A percentile compares a stretch with the other conserved stretches of the same genome.
phyloP scores from a whole-genome alignment of 768 basidiomycete genomes.

The Imleria badia region DNA sequence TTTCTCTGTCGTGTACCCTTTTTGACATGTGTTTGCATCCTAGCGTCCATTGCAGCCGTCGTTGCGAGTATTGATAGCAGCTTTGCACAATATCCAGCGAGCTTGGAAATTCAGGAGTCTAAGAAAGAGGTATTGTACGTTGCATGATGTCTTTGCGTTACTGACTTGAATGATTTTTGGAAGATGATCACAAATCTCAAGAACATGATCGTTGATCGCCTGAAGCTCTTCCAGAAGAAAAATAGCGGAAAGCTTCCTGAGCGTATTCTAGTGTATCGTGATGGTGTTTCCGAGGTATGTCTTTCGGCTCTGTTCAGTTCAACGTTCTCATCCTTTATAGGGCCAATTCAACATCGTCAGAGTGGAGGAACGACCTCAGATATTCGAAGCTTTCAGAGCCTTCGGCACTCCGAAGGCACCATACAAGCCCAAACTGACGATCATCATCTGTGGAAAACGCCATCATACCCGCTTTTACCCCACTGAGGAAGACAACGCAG shows the following conservation, averaged over 20 bases:
- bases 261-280: conserved; percentile 56
- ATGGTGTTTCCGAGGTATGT: conserved; percentile 77
- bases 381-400: conserved; percentile 41
- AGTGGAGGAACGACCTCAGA: conserved; percentile 43
- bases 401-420: conserved; percentile 35
- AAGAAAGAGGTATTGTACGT: conserved; percentile 60
- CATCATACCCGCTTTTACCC: conserved; percentile 61
- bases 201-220: conserved; percentile 48
- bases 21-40: not conserved
- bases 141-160: not conserved
- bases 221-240: conserved; percentile 39
- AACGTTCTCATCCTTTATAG: conserved; percentile 25
- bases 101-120: conserved; percentile 48
- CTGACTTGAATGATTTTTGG: not conserved
- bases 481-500: conserved; percentile 42
- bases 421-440: conserved; percentile 49
- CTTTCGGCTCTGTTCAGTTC: not conserved
- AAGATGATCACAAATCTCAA: conserved; percentile 51
- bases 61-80: conserved; percentile 47
- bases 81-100: conserved; percentile 52
- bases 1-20: not conserved
- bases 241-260: conserved; percentile 39
- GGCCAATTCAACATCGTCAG: conserved; percentile 51
- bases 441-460: conserved; percentile 57
- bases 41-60: conserved; percentile 52